Conservation (phyloP, 208 protist species). For the Leishmania gerbilli region DNA sequence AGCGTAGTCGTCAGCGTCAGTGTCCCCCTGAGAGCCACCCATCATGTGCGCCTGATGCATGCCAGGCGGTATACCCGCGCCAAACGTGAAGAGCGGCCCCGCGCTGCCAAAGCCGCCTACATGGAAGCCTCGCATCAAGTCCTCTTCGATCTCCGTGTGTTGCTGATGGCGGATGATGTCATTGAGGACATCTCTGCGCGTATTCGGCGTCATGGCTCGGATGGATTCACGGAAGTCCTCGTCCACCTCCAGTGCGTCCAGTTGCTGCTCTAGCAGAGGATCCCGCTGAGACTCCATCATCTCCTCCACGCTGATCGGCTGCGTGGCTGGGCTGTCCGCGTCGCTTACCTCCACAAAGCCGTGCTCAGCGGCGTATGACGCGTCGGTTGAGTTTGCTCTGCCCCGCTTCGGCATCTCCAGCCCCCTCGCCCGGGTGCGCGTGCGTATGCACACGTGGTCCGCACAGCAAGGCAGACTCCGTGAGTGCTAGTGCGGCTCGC, state of each 20-base stretch:
- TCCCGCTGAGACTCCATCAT: conserved; percentile 19
- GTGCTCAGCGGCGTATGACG: background rate
- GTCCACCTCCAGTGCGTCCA: conserved; percentile 53
- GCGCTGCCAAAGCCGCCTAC: background rate
- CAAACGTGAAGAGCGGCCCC: background rate
- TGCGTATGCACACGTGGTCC: background rate
- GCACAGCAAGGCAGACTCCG: background rate
- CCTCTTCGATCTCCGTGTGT: conserved; percentile 11
- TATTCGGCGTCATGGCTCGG: conserved; percentile 72
- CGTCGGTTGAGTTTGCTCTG: conserved; percentile 9
- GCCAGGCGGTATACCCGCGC: background rate
- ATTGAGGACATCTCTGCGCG: conserved; percentile 68
- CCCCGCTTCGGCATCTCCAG: conserved; percentile 29
- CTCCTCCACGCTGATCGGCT: conserved; percentile 7
- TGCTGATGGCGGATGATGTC: conserved; percentile 70
- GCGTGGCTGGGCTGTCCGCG: background rate
- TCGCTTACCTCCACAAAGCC: conserved; percentile 22
- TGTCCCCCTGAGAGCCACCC: background rate
- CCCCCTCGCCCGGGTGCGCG: background rate
- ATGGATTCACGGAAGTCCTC: conserved; percentile 73
- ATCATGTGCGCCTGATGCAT: background rate
- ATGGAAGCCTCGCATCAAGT: conserved; percentile 4
- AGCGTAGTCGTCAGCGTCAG: conserved; percentile 3
- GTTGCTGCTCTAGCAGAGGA: conserved; percentile 51
- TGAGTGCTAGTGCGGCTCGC: background rate